Evolutionary conservation across 768 basidiomycete species (phyloP).

Genomic region (Clathrus columnatus): DNA sequence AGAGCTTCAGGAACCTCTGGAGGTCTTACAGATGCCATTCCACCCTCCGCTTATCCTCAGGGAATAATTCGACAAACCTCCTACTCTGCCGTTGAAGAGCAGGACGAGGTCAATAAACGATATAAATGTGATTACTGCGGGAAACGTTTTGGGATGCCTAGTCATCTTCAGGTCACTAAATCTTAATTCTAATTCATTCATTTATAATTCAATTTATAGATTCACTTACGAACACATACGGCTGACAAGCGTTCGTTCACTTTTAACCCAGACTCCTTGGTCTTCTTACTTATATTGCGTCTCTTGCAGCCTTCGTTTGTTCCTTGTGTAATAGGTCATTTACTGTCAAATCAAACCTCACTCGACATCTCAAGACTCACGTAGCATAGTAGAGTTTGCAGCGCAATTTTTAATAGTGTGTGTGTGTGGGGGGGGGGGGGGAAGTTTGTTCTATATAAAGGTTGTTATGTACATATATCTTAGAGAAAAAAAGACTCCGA

Average conservation of each 20-base stretch:
- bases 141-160: conserved; percentile 5
- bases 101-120: not conserved
- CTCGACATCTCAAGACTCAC: not conserved
- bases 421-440: too few relatives aligned
- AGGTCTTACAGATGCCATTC: not conserved
- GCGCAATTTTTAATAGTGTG: too few relatives aligned
- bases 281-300: not conserved
- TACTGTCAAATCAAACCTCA: not conserved
- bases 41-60: not conserved
- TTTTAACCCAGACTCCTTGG: not conserved
- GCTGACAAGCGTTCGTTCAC: not conserved
- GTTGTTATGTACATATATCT: too few relatives aligned
- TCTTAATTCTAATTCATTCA: not conserved
- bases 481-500: too few relatives aligned
- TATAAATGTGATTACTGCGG: conserved; percentile 10
- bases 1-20: conserved; percentile 2
- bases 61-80: conserved; percentile 5
- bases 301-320: not conserved
- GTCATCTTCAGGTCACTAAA: conserved; percentile 3
- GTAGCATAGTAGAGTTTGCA: not conserved
- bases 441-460: too few relatives aligned
- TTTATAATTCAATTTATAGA: not conserved
- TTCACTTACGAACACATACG: conserved; percentile 1
- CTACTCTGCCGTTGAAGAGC: not conserved
- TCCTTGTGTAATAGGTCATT: not conserved